These are phyloP conservation scores for Mycena sp. DNA, from an alignment of 1,284 basidiomycete genomes.

Conservation along the genomic window DNA sequence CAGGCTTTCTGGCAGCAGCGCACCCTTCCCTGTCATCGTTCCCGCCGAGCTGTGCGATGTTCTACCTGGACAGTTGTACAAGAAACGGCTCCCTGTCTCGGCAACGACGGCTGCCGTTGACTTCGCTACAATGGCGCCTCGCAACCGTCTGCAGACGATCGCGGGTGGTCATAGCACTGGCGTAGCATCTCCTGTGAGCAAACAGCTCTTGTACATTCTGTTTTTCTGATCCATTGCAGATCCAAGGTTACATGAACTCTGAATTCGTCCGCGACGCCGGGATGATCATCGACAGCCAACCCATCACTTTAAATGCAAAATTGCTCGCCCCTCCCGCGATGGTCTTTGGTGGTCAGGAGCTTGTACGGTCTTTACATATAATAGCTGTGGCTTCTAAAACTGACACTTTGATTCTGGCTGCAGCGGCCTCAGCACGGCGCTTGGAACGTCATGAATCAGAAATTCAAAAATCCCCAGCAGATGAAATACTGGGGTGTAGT, in stretches of 20 bases:
- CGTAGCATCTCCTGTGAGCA: slow-evolving; percentile 20
- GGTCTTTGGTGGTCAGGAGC: neutral
- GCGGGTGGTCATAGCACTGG: slow-evolving; percentile 37
- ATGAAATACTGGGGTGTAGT: slow-evolving; percentile 51
- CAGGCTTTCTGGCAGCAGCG: slow-evolving; percentile 36
- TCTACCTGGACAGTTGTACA: slow-evolving; percentile 57
- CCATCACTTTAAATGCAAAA: slow-evolving; percentile 4
- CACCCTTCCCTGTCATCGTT: slow-evolving; percentile 45
- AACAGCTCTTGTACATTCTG: neutral
- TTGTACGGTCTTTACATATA: neutral
- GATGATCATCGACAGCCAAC: slow-evolving; percentile 13
- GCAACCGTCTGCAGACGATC: slow-evolving; percentile 47
- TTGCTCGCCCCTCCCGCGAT: slow-evolving; percentile 15
- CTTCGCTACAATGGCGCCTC: slow-evolving; percentile 54
- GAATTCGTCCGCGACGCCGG: slow-evolving; percentile 18
- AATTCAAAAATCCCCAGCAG: slow-evolving; percentile 40
- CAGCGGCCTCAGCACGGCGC: slow-evolving; percentile 44
- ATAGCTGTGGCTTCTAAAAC: neutral
- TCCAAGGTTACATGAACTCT: slow-evolving; percentile 6
- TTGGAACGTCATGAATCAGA: slow-evolving; percentile 50
- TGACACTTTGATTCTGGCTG: neutral
- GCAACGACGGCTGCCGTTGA: slow-evolving; percentile 50
- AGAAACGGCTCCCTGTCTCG: slow-evolving; percentile 52
- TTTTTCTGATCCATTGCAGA: slow-evolving; percentile 1
- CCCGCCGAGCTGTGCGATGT: slow-evolving; percentile 61